A percentile compares a stretch with the other conserved stretches of the same genome.
phyloP scores from a whole-genome alignment of 257 asterid species.

The Solanum lycopersicoides region DNA sequence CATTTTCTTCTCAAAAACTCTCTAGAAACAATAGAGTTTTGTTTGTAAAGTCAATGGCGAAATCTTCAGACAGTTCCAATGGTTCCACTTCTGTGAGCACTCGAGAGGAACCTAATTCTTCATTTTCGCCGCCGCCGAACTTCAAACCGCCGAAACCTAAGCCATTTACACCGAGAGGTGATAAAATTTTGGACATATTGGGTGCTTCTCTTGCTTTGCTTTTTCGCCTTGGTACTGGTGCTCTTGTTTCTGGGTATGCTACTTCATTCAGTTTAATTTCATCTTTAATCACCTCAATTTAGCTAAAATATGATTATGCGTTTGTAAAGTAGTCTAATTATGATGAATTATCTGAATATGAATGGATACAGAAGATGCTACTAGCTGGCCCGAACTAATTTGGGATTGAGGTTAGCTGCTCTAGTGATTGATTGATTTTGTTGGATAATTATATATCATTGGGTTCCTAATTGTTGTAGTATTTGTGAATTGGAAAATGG shows the following conservation, averaged over 20 bases:
- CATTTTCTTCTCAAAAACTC: slow-evolving; percentile 12
- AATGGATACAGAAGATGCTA: not conserved
- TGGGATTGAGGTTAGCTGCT: not conserved
- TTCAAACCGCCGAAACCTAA: slow-evolving; percentile 78
- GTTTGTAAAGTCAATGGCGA: slow-evolving; percentile 28
- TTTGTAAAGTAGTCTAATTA: not conserved
- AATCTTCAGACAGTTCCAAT: slow-evolving; percentile 47
- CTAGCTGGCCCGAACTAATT: not conserved
- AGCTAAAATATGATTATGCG: not conserved
- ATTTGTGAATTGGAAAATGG: not conserved
- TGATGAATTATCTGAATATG: not conserved
- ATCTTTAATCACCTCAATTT: not conserved
- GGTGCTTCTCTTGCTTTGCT: slow-evolving; percentile 84
- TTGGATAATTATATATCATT: not conserved
- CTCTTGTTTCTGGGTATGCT: slow-evolving; percentile 65
- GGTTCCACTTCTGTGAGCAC: slow-evolving; percentile 20
- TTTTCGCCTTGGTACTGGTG: slow-evolving; percentile 76
- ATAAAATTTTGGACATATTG: slow-evolving; percentile 54
- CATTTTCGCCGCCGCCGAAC: slow-evolving; percentile 68
- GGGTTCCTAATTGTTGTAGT: not conserved
- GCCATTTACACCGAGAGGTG: slow-evolving; percentile 71
- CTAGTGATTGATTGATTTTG: not conserved
- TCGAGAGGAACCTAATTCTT: slow-evolving; percentile 16
- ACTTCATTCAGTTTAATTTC: not conserved
- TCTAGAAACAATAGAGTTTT: slow-evolving; percentile 9